These are phyloP conservation scores for Discostella stelligera DNA, from an alignment of 352 stramenopile species.

Conservation along the genomic window DNA sequence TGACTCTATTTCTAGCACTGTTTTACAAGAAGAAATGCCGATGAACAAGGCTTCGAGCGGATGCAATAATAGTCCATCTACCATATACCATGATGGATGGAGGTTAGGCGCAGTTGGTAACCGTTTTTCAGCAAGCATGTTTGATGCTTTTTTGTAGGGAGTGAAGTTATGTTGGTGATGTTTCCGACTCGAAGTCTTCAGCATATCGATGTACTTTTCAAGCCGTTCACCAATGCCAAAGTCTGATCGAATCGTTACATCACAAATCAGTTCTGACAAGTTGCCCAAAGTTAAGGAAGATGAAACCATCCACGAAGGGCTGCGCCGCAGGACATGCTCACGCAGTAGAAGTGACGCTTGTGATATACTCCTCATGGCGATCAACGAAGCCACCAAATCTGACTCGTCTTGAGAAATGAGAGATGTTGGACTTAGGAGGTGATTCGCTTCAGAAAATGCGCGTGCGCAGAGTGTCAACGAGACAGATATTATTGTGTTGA, in stretches of 20 bases:
- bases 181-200: conserved; percentile 34
- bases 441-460: conserved; percentile 38
- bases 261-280: conserved; percentile 65
- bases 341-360: conserved; percentile 61
- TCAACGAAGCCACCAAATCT: conserved; percentile 19
- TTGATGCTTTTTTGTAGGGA: neutral
- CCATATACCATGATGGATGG: conserved; percentile 78
- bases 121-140: conserved; percentile 20
- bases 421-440: conserved; percentile 36
- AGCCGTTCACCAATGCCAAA: conserved; percentile 71
- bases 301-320: conserved; percentile 39
- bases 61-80: conserved; percentile 76
- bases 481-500: conserved; percentile 58
- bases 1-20: conserved; percentile 52
- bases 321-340: conserved; percentile 57
- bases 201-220: conserved; percentile 50
- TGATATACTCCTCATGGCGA: conserved; percentile 55
- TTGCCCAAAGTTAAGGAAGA: conserved; percentile 47
- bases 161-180: conserved; percentile 14
- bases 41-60: conserved; percentile 57
- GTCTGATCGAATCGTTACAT: conserved; percentile 65
- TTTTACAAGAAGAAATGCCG: conserved; percentile 61
- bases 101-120: conserved; percentile 42
- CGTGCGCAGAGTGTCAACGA: conserved; percentile 53
- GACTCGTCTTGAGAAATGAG: conserved; percentile 22